Conservation (phyloP, 352 stramenopile species). For the Stephanocyclus meneghinianus region DNA sequence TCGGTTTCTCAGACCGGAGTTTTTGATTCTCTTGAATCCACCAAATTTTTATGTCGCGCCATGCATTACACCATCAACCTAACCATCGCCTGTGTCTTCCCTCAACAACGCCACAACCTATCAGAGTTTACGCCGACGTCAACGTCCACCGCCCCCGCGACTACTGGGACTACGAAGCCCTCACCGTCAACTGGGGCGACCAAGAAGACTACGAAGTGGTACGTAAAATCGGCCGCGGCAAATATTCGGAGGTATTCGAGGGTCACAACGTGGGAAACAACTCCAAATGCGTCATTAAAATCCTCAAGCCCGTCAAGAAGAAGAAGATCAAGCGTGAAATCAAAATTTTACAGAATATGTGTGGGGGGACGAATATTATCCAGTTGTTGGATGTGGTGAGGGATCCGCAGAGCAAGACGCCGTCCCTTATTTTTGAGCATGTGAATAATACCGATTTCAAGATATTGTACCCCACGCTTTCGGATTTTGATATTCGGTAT, state of each 20-base stretch:
- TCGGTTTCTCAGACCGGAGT: too few relatives aligned
- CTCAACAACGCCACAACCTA: not conserved
- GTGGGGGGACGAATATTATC: constrained; percentile 97
- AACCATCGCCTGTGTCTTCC: not conserved
- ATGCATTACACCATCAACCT: too few relatives aligned
- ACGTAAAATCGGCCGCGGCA: constrained; percentile 97
- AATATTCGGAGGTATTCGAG: constrained; percentile 94
- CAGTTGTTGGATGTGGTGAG: constrained; percentile 97
- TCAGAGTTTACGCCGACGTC: constrained; percentile 83
- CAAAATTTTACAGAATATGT: constrained; percentile 99
- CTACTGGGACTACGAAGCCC: constrained; percentile 99
- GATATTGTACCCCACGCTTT: constrained; percentile 97
- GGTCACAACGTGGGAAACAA: constrained; percentile 97
- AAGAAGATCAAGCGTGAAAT: constrained; percentile 99
- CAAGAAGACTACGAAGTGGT: constrained; percentile 99
- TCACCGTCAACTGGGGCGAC: constrained; percentile 96
- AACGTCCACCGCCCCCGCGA: constrained; percentile 92
- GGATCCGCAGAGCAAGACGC: constrained; percentile 98
- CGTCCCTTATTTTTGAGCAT: constrained; percentile 97
- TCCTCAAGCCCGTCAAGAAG: constrained; percentile 99
- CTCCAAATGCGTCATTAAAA: constrained; percentile 99
- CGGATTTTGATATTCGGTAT: constrained; percentile 98
- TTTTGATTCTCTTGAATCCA: too few relatives aligned
- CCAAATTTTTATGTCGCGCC: too few relatives aligned
- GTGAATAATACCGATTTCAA: constrained; percentile 99